A percentile compares a stretch with the other conserved stretches of the same genome.
Conservation (phyloP, 179 eudicot genomes). For the Spergularia azorica region DNA sequence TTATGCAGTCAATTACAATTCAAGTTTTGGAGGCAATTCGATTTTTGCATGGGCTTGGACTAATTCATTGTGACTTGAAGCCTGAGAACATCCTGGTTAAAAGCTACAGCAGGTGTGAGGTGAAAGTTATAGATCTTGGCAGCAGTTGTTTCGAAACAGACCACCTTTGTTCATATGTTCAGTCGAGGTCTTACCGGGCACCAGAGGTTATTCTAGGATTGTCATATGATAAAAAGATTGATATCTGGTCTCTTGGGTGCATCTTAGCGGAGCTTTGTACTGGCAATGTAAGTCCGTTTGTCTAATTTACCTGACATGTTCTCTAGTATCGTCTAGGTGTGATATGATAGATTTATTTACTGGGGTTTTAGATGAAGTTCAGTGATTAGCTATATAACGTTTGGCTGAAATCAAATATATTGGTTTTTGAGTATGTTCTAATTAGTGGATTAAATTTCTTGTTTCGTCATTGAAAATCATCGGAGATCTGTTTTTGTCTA, state of each 20-base stretch:
- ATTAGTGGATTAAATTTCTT: too few relatives aligned
- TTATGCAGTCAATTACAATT: constrained; percentile 83
- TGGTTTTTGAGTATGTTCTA: too few relatives aligned
- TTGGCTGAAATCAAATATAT: too few relatives aligned
- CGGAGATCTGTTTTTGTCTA: too few relatives aligned
- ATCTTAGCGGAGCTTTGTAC: constrained; percentile 99
- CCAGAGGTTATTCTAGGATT: constrained; percentile 97
- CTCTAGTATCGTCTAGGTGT: constrained; percentile 1
- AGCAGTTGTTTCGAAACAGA: constrained; percentile 99
- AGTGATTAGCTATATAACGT: not conserved
- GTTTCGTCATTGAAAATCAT: too few relatives aligned
- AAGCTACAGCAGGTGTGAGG: constrained; percentile 96
- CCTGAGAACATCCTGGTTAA: constrained; percentile 98
- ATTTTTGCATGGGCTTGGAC: constrained; percentile 89
- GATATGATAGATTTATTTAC: not conserved
- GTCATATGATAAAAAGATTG: constrained; percentile 93
- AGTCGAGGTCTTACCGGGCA: constrained; percentile 97
- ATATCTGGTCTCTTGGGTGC: constrained; percentile 99
- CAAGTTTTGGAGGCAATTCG: constrained; percentile 93
- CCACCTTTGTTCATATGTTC: constrained; percentile 97
- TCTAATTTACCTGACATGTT: not conserved
- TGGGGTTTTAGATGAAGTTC: not conserved
- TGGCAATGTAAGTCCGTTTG: constrained; percentile 81
- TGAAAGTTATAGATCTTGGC: constrained; percentile 97
- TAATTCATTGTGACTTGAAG: constrained; percentile 97